Evolutionary conservation across 2,329 filamentous ascomycete genomes (phyloP).

Genomic region (Orbilia javanica): DNA sequence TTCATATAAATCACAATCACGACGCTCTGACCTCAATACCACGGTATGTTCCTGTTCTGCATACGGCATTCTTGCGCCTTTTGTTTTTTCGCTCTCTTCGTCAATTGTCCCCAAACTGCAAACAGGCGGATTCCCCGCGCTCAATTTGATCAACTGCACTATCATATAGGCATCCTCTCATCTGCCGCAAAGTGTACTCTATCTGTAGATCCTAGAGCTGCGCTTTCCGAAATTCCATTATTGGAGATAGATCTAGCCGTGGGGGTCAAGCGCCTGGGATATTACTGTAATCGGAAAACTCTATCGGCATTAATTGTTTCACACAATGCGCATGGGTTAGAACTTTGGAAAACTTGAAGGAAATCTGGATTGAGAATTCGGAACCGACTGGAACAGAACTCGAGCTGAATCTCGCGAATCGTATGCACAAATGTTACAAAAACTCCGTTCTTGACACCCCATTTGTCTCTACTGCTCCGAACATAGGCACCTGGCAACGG

Average conservation of each 20-base stretch:
- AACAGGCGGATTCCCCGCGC: no score
- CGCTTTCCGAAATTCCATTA: not conserved
- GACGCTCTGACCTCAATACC: no score
- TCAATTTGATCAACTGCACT: not conserved
- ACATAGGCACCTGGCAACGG: constrained; percentile 13
- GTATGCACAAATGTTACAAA: not conserved
- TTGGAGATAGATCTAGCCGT: not conserved
- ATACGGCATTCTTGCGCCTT: no score
- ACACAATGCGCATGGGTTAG: not conserved
- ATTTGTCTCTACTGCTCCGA: constrained; percentile 7
- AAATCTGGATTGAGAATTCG: constrained; percentile 5
- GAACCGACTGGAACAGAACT: not conserved
- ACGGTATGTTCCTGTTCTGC: no score
- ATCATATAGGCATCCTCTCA: not conserved
- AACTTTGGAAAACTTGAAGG: not conserved
- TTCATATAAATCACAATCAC: not conserved
- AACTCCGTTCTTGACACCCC: not conserved
- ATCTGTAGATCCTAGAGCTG: not conserved
- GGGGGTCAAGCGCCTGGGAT: constrained; percentile 11
- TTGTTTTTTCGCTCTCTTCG: no score
- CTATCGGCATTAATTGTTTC: constrained; percentile 11
- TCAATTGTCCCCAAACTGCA: no score
- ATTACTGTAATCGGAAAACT: constrained; percentile 5
- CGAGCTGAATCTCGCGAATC: constrained; percentile 19
- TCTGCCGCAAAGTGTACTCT: not conserved